These are phyloP conservation scores for Oryza brachyantha DNA, from an alignment of 176 grass and related monocot species.

Conservation along the genomic window DNA sequence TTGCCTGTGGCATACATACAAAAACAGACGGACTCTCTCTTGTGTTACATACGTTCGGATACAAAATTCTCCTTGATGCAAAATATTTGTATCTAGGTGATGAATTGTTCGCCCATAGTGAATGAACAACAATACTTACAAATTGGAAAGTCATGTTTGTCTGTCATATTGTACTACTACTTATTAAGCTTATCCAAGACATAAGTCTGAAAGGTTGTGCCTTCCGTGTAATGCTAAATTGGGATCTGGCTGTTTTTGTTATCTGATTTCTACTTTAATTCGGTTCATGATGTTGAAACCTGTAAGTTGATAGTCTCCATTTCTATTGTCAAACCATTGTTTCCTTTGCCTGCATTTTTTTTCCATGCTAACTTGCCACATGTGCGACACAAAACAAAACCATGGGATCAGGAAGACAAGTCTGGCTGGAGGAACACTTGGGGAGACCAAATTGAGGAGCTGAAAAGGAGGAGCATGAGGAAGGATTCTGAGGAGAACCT, in stretches of 20 bases:
- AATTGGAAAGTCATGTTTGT: constrained; percentile 10
- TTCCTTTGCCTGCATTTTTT: not conserved
- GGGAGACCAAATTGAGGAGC: constrained; percentile 61
- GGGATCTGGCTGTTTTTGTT: not conserved
- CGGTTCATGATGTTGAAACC: not conserved
- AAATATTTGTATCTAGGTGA: not conserved
- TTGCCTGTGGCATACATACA: not conserved
- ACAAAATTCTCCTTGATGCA: not conserved
- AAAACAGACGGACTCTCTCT: not conserved
- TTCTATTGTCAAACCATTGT: not conserved
- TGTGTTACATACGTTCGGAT: not conserved
- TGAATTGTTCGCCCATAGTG: no score
- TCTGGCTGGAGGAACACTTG: constrained; percentile 60
- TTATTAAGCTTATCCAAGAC: no score
- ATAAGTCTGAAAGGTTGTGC: not conserved
- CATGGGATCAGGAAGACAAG: constrained; percentile 52
- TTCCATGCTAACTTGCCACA: not conserved
- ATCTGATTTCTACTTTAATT: not conserved
- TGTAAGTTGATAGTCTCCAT: not conserved
- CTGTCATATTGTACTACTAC: no score
- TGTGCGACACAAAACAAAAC: constrained; percentile 1
- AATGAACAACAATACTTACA: not conserved
- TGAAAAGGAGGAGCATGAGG: constrained; percentile 46
- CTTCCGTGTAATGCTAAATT: not conserved
- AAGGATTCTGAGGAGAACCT: constrained; percentile 63